A percentile compares a stretch with the other conserved stretches of the same genome.
Evolutionary conservation across 345 rosid species (phyloP).

Genomic region (Camelina hispida): DNA sequence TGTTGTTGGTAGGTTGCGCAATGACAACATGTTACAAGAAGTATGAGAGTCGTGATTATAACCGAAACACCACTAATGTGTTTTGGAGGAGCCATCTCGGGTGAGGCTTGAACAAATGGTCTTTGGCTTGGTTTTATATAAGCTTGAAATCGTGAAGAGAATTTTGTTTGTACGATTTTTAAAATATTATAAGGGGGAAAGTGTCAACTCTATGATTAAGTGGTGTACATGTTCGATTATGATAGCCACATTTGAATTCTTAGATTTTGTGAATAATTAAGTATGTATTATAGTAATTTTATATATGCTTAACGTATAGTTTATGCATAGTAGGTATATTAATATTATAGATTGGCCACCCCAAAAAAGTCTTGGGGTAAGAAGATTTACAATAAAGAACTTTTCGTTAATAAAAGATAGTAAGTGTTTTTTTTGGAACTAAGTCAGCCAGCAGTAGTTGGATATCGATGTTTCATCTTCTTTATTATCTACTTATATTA

Average conservation of each 20-base stretch:
- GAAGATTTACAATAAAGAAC: conserved; percentile 15
- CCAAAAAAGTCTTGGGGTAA: conserved; percentile 34
- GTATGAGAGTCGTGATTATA: conserved; percentile 29
- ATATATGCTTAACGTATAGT: conserved; percentile 34
- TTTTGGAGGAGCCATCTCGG: conserved; percentile 33
- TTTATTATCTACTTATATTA: conserved; percentile 22
- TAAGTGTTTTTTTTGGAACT: conserved; percentile 4
- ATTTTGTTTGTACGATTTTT: background rate
- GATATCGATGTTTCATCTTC: conserved; percentile 10
- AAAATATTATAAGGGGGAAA: conserved; percentile 16
- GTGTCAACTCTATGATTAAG: conserved; percentile 47
- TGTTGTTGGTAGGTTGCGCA: conserved; percentile 44
- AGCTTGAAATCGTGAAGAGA: conserved; percentile 8
- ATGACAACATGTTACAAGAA: conserved; percentile 27
- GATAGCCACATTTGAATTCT: conserved; percentile 51
- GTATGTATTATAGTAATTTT: conserved; percentile 30
- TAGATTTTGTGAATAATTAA: conserved; percentile 35
- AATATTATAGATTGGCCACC: conserved; percentile 28
- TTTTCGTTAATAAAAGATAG: conserved; percentile 25
- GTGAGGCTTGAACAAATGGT: conserved; percentile 29
- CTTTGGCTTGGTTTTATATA: conserved; percentile 26
- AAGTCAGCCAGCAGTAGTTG: conserved; percentile 37
- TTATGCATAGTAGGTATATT: conserved; percentile 37
- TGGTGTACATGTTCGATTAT: conserved; percentile 61
- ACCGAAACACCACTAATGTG: conserved; percentile 31